A percentile compares a stretch with the other conserved stretches of the same genome.
phyloP scores from a whole-genome alignment of 202 grass and related monocot genomes.

The Zizania palustris region DNA sequence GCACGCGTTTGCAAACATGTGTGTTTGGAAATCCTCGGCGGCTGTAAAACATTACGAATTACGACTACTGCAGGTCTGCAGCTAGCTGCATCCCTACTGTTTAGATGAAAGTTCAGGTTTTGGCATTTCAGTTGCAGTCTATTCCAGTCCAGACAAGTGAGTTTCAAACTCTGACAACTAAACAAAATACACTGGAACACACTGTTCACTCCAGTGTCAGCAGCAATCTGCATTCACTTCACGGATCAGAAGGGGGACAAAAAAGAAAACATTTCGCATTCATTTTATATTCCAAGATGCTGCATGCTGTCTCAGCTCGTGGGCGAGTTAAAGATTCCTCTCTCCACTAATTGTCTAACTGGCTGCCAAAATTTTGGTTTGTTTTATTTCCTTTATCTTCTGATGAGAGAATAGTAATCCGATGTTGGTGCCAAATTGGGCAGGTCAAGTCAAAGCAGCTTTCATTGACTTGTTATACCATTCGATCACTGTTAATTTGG shows the following conservation, averaged over 20 bases:
- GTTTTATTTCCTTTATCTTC: too few relatives aligned
- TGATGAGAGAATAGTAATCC: background rate
- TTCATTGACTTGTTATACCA: too few relatives aligned
- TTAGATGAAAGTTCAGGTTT: too few relatives aligned
- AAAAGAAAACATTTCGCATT: background rate
- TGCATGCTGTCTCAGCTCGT: background rate
- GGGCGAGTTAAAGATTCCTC: constrained; percentile 20
- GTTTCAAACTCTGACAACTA: too few relatives aligned
- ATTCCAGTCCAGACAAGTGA: too few relatives aligned
- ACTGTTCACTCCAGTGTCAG: background rate
- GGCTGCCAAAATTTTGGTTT: background rate
- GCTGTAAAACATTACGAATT: too few relatives aligned
- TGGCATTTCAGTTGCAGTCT: too few relatives aligned
- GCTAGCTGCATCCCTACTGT: too few relatives aligned
- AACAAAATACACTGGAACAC: background rate
- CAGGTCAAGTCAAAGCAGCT: constrained; percentile 20
- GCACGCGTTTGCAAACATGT: too few relatives aligned
- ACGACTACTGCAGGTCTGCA: too few relatives aligned
- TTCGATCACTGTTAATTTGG: too few relatives aligned
- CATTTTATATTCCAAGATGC: background rate
- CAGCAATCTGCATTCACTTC: background rate
- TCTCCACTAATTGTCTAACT: constrained; percentile 2
- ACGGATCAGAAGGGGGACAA: background rate
- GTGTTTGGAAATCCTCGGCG: too few relatives aligned
- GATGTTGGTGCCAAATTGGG: background rate